Base-by-base conservation (phyloP, 352 stramenopile species). In the Elongisporangium prolatum region DNA sequence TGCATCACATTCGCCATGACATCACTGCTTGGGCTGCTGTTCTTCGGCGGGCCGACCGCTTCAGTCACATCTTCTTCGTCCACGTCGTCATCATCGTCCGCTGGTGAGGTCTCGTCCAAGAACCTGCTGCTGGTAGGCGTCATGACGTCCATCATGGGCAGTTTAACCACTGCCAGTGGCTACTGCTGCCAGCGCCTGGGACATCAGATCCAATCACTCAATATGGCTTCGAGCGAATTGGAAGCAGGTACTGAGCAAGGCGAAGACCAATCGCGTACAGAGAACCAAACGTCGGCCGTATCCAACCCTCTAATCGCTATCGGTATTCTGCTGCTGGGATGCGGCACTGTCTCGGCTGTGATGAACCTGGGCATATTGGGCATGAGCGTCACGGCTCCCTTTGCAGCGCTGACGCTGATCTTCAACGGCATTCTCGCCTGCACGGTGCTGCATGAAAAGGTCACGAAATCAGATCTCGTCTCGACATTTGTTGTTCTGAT, bases 361-460 rank as follows among this genome's bases (percentile, higher is more conserved):
- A 56, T 76, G 17, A 79, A 76, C 50, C 57, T 79, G n/a, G 67
- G 67, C 6, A 69, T 79, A 10, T 38, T 76, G n/a, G 68, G 67
- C 0, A 65, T 74, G 51, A 76, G 64, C 20, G 64, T 72, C 18
- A 72, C 64, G 4, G 71, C 68, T 0, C 71, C 71, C 17, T 79
- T 79, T 52, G 71, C 67, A 6, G 71, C 71, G 4, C 68, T 72
- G 56, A 79, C 71, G 21, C 62, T 79, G 5, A 67, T 75, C 28
- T 76, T 72, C 55, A 76, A 76, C 52, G 68, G 64, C 11, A 59
- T 58, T 21, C 50, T 79, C 2, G 67, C 64, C 9, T 70, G 66
- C 55, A 65, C 48, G 0, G 71, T 79, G 3, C 58, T 79, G 3
- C 63, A 66, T 21, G 71, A 76, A 40, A 28, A 50, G 2, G 38